Evolutionary conservation across 805 yeast species (phyloP), one percentile per base, ranked within the genome.

Genomic region (Nematodospora valgi): DNA sequence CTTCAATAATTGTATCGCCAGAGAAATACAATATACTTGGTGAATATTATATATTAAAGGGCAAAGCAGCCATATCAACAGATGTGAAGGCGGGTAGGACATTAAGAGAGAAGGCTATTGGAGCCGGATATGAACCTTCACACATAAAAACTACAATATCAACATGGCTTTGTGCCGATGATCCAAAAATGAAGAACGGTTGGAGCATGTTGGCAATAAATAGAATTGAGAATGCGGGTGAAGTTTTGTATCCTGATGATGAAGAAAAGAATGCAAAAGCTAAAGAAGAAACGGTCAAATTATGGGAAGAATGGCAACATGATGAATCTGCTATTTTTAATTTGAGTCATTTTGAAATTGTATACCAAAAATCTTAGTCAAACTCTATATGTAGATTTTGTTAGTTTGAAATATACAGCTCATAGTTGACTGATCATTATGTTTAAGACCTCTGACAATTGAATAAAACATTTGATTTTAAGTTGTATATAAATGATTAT

Each of bases 341-440:
- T n/a, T 18, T 46, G 11, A 34, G 40, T 6, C 46, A 50, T 36
- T 49, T 47, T 19, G 55, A 52, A 38, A 37, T 47, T 22, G 36
- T 39, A 20, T 50, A 46, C 32, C 38, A 38, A 29, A 47, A 37
- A 23, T 13, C n/a, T 14, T n/a, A n/a, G n/a, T n/a, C n/a, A n/a
- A n/a, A n/a, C n/a, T n/a, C n/a, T n/a, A n/a, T n/a, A n/a, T n/a
- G n/a, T n/a, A n/a, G n/a, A n/a, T n/a, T n/a, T n/a, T n/a, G n/a
- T n/a, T n/a, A n/a, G n/a, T n/a, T n/a, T n/a, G n/a, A n/a, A n/a
- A n/a, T n/a, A n/a, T n/a, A n/a, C n/a, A n/a, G n/a, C n/a, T n/a
- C n/a, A n/a, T n/a, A n/a, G n/a, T n/a, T n/a, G n/a, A n/a, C n/a
- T n/a, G n/a, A n/a, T n/a, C n/a, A n/a, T n/a, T n/a, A n/a, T n/a